phyloP scores from a whole-genome alignment of 2,329 filamentous ascomycete genomes.

The Saccharata proteae region DNA sequence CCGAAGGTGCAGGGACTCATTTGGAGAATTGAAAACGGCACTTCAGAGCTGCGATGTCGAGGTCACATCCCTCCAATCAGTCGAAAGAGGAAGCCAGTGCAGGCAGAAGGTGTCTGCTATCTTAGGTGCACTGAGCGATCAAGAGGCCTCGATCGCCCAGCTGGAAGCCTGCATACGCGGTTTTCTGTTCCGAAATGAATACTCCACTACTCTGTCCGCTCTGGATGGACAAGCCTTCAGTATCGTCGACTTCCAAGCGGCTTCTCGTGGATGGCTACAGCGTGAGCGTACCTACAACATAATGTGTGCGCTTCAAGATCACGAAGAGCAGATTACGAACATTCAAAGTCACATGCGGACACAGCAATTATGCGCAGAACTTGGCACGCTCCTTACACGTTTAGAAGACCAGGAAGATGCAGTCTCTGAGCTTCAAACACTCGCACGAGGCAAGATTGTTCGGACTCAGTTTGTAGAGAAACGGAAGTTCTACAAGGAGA shows the following conservation, averaged over 20 bases:
- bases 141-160: slow-evolving; percentile 31
- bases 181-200: slow-evolving; percentile 31
- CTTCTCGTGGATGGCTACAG: slow-evolving; percentile 52
- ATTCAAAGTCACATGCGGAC: slow-evolving; percentile 69
- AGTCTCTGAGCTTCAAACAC: slow-evolving; percentile 62
- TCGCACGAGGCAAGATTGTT: slow-evolving; percentile 60
- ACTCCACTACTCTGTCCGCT: slow-evolving; percentile 34
- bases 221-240: slow-evolving; percentile 46
- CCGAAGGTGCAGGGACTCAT: slow-evolving; percentile 1
- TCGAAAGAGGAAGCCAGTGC: slow-evolving; percentile 17
- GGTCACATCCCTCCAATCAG: not conserved
- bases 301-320: slow-evolving; percentile 56
- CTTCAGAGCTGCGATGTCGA: not conserved
- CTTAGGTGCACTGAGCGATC: slow-evolving; percentile 23
- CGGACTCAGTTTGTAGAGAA: slow-evolving; percentile 70
- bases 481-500: slow-evolving; percentile 78
- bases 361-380: slow-evolving; percentile 61
- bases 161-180: slow-evolving; percentile 43
- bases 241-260: slow-evolving; percentile 54
- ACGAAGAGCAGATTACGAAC: slow-evolving; percentile 52
- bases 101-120: slow-evolving; percentile 8
- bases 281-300: slow-evolving; percentile 50
- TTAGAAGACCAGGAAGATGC: slow-evolving; percentile 74
- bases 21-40: not conserved
- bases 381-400: slow-evolving; percentile 63